Evolutionary conservation across 345 rosid species (phyloP).

Genomic region (Brassica cretica): DNA sequence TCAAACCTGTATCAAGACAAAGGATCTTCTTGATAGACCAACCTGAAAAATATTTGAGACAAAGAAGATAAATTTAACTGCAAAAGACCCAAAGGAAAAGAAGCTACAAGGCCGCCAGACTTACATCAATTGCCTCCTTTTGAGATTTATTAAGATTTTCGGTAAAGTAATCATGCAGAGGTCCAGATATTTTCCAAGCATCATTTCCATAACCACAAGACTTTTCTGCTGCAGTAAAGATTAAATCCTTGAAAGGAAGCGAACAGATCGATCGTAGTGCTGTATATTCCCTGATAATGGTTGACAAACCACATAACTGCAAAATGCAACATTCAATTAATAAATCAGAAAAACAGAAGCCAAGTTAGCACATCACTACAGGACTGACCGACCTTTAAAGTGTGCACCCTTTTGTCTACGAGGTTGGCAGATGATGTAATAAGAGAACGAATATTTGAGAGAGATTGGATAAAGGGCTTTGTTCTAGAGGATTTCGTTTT

Average conservation of each 20-base stretch:
- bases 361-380: neutral
- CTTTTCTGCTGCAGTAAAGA: constrained; percentile 58
- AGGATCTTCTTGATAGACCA: constrained; percentile 78
- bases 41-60: constrained; percentile 54
- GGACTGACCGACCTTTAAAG: constrained; percentile 78
- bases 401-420: constrained; percentile 55
- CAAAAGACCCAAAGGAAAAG: neutral
- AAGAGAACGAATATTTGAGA: constrained; percentile 57
- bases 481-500: constrained; percentile 40
- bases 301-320: constrained; percentile 91
- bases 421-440: constrained; percentile 55
- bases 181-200: constrained; percentile 79
- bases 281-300: constrained; percentile 83
- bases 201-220: constrained; percentile 55
- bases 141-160: constrained; percentile 81
- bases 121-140: constrained; percentile 81
- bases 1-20: constrained; percentile 90
- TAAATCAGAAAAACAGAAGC: neutral
- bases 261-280: constrained; percentile 74
- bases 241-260: constrained; percentile 91
- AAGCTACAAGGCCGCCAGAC: constrained; percentile 28
- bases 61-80: constrained; percentile 21
- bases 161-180: constrained; percentile 57
- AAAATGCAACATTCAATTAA: constrained; percentile 14
- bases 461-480: constrained; percentile 49